Evolutionary conservation across 1,284 basidiomycete genomes (phyloP).

Genomic region (Ceratorhiza oryzae-sativae): DNA sequence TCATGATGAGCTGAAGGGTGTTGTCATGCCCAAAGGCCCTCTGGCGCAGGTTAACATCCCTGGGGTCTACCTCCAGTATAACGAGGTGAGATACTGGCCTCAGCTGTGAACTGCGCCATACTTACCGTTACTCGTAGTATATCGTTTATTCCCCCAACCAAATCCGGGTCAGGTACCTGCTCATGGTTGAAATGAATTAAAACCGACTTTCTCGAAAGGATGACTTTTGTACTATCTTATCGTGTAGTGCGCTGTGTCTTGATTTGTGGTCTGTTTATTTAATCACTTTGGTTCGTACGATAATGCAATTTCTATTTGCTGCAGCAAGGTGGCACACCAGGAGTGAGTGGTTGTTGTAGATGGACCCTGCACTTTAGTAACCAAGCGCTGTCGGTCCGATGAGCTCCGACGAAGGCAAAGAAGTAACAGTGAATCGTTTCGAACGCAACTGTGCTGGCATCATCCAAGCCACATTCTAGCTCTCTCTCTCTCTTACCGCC

Average conservation of each 20-base stretch:
- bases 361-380: slow-evolving; percentile 3
- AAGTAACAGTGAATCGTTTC: slow-evolving; percentile 1
- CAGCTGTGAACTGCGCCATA: neutral
- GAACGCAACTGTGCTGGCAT: slow-evolving; percentile 3
- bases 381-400: slow-evolving; percentile 14
- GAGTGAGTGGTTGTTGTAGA: neutral
- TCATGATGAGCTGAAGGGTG: slow-evolving; percentile 42
- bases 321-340: neutral
- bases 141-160: slow-evolving; percentile 44
- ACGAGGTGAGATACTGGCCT: slow-evolving; percentile 40
- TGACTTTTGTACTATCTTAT: neutral
- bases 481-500: neutral
- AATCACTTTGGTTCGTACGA: neutral
- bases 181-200: slow-evolving; percentile 38
- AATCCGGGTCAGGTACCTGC: slow-evolving; percentile 42
- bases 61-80: slow-evolving; percentile 41
- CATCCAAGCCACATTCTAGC: neutral
- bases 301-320: neutral
- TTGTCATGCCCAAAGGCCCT: slow-evolving; percentile 42
- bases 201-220: neutral
- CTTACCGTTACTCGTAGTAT: slow-evolving; percentile 39
- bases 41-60: slow-evolving; percentile 21
- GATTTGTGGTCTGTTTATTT: slow-evolving; percentile 7
- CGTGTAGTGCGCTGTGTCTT: neutral
- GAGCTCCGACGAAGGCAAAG: slow-evolving; percentile 22